phyloP scores from a whole-genome alignment of 257 asterid species.

The Solanum pinnatisectum region DNA sequence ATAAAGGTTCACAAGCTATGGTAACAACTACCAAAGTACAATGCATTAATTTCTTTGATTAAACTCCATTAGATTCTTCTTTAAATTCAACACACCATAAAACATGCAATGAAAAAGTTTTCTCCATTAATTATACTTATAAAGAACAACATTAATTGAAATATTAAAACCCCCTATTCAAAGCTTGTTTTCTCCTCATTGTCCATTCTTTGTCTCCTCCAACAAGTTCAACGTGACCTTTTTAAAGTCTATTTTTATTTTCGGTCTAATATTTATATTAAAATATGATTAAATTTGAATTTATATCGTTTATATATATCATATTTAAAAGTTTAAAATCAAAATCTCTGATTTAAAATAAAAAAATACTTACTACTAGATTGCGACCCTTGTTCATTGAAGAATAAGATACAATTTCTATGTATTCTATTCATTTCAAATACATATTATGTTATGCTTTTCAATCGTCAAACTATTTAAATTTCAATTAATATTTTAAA shows the following conservation, averaged over 20 bases:
- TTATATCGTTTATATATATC: no score
- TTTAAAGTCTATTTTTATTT: neutral
- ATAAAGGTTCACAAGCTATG: neutral
- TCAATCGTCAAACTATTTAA: accelerated
- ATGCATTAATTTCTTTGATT: neutral
- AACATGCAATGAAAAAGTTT: neutral
- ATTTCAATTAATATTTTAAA: neutral
- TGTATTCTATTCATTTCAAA: no score
- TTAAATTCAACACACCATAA: neutral
- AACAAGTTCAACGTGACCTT: neutral
- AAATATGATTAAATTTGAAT: accelerated
- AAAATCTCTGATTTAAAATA: accelerated
- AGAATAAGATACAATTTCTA: neutral
- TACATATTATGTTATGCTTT: no score
- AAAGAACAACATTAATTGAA: neutral
- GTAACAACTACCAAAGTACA: neutral
- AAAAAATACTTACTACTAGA: neutral
- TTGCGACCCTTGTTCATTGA: neutral
- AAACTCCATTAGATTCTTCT: neutral
- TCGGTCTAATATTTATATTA: accelerated
- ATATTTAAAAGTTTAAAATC: neutral
- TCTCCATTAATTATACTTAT: neutral
- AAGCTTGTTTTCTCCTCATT: neutral
- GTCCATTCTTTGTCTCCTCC: neutral
- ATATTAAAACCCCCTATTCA: neutral